phyloP scores from a whole-genome alignment of 305 asterid genomes.

The Fraxinus greggii region DNA sequence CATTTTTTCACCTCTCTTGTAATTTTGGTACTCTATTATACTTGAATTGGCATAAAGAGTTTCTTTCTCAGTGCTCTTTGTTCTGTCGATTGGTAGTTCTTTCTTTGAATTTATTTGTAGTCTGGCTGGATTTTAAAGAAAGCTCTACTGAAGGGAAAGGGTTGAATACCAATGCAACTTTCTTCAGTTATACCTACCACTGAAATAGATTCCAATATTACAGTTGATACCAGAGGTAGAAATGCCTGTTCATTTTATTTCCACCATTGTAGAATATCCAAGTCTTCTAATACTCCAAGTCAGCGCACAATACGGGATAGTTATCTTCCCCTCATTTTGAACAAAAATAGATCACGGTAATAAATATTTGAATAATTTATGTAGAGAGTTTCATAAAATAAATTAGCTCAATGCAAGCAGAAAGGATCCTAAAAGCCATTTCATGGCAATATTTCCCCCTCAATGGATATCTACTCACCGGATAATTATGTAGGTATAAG shows the following conservation, averaged over 20 bases:
- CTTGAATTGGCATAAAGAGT: not conserved
- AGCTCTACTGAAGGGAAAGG: not conserved
- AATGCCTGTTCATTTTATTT: not conserved
- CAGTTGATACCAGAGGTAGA: not conserved
- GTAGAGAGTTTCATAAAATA: not conserved
- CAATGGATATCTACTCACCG: not conserved
- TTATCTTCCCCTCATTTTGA: not conserved
- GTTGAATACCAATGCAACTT: not conserved
- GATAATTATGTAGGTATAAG: not conserved
- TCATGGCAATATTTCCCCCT: not conserved
- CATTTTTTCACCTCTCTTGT: not conserved
- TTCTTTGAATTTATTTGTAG: not conserved
- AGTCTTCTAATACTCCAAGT: not conserved
- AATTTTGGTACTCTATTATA: not conserved
- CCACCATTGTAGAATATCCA: not conserved
- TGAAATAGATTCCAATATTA: not conserved
- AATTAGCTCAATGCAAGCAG: not conserved
- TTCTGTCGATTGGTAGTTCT: not conserved
- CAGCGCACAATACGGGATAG: not conserved
- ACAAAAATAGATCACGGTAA: not conserved
- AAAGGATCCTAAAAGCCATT: not conserved
- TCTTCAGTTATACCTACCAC: not conserved
- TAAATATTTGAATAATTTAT: not conserved
- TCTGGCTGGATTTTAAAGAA: not conserved
- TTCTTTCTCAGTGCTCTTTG: not conserved